phyloP scores from a whole-genome alignment of 1,284 basidiomycete species.

The Cutaneotrichosporon sp. region DNA sequence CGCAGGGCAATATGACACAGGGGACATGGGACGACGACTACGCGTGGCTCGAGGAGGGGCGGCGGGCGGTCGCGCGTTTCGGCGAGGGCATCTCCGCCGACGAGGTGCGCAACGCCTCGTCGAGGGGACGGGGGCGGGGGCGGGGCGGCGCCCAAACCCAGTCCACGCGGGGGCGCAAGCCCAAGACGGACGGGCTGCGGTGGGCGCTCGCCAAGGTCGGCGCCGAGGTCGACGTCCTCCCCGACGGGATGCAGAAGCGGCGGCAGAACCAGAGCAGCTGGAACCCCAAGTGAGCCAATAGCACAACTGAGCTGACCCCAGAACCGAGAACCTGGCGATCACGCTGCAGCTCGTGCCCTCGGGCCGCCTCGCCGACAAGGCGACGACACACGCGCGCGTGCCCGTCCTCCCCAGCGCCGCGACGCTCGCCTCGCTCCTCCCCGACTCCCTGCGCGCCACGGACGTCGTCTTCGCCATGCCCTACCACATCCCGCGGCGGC shows the following conservation, averaged over 20 bases:
- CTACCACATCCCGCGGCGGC: constrained; percentile 33
- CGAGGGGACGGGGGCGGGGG: constrained; percentile 56
- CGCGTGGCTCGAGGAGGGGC: constrained; percentile 74
- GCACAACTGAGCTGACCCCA: constrained; percentile 25
- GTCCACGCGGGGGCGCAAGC: constrained; percentile 16
- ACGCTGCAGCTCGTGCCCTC: constrained; percentile 70
- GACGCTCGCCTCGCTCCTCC: constrained; percentile 30
- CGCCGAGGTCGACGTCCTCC: constrained; percentile 66
- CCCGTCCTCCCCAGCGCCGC: constrained; percentile 27
- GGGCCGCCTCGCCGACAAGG: constrained; percentile 53
- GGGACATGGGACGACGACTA: constrained; percentile 84
- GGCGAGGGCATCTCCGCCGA: constrained; percentile 65
- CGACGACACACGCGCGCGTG: constrained; percentile 27
- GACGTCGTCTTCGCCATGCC: constrained; percentile 26
- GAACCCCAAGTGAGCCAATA: constrained; percentile 77
- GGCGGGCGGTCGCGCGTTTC: constrained; percentile 68
- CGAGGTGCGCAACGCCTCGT: constrained; percentile 18
- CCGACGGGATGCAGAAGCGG: constrained; percentile 77
- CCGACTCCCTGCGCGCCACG: constrained; percentile 11
- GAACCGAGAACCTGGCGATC: constrained; percentile 60
- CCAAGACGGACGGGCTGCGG: constrained; percentile 66
- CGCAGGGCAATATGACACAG: constrained; percentile 77
- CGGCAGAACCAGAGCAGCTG: constrained; percentile 75
- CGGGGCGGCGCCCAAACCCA: constrained; percentile 4
- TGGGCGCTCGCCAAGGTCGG: constrained; percentile 68